Evolutionary conservation across 305 asterid species (phyloP), one percentile per base, ranked within the genome.

Genomic region (Fraxinus baroniana): DNA sequence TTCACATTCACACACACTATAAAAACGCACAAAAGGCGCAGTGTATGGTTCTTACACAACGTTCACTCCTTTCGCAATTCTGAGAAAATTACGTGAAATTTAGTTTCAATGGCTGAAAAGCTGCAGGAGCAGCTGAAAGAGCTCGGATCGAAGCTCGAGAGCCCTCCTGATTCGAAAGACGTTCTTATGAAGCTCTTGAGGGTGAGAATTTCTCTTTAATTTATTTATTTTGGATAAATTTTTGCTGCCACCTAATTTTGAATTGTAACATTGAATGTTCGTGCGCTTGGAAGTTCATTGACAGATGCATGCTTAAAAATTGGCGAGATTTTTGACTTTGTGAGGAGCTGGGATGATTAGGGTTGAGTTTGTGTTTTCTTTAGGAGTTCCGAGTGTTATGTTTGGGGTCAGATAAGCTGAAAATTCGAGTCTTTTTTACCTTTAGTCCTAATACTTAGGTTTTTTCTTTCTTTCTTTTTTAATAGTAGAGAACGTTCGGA

Each of bases 121-220:
- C 90, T 91, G 90, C 92, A 90, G 88, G 92, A 89, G 88, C 97
- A 93, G 91, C 92, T 95, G 79, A 85, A 83, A 37, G 98, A 93
- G 73, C 88, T 94, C 79, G 99, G 99, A 88, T 94, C 96, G 88
- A 93, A 92, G 93, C 90, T 96, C 86, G 92, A 88, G 83, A 84
- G 37, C 30, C 93, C 86, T 64, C 98, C 98, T 18, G 60, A 94
- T 82, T 88, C 97, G 37, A 92, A 91, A 80, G 98, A 93, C 86
- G 91, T 97, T 81, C 95, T 96, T 85, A 77, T 92, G 80, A 91
- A 93, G 85, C 94, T 94, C 80, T 79, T 94, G 82, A 92, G 92
- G 98, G 99, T 94, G 74, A 49, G 33, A 5, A 24, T 9, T 32
- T 52, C 30, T 18, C 46, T 24, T 33, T 57, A 24, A n/a, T 0